Percentiles rank a stretch among this genome's conserved stretches.
Conservation (phyloP, 78 protist genomes). For the Dictyostelium brefeldianum region DNA sequence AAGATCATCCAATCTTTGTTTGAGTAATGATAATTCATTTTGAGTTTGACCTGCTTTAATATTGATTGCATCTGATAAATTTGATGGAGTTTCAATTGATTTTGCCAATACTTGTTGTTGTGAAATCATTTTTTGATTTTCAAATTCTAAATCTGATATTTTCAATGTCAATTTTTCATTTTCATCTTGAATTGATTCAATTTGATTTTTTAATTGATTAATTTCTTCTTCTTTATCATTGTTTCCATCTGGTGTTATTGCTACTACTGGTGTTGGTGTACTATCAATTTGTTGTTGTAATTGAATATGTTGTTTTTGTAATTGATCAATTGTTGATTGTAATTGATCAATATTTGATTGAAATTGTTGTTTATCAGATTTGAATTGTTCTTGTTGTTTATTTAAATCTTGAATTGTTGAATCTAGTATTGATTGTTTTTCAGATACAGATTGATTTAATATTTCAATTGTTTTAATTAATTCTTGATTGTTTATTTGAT, state of each 20-base stretch:
- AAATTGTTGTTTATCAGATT: constrained; percentile 14
- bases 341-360: neutral
- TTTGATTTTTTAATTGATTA: neutral
- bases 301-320: neutral
- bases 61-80: constrained; percentile 43
- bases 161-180: neutral
- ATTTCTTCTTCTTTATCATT: neutral
- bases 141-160: neutral
- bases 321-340: constrained; percentile 10
- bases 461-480: neutral
- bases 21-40: constrained; percentile 22
- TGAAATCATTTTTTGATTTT: neutral
- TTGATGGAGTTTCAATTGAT: constrained; percentile 10
- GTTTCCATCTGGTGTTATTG: neutral
- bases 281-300: neutral
- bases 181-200: constrained; percentile 4
- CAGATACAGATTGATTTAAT: neutral
- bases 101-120: constrained; percentile 18
- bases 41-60: constrained; percentile 80
- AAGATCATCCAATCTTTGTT: constrained; percentile 41
- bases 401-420: neutral
- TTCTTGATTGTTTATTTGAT: neutral
- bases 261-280: neutral
- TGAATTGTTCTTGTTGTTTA: neutral
- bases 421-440: neutral